Conservation (phyloP, 2,329 filamentous ascomycete genomes). For the Colletotrichum tofieldiae region DNA sequence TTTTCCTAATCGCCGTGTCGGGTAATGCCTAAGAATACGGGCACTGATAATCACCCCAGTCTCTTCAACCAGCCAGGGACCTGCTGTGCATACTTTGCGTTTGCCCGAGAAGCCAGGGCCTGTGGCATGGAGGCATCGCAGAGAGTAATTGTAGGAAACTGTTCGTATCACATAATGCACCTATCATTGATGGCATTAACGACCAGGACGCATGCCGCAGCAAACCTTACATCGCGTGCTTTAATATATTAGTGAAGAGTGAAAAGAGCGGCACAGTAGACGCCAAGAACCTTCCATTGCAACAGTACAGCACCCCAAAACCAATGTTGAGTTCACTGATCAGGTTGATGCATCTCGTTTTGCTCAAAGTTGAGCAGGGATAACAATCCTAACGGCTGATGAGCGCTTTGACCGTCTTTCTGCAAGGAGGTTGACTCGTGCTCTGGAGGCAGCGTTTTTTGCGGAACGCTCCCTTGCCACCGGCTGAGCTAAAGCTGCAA, state of each 20-base stretch:
- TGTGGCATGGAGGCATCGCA: no score
- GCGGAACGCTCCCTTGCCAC: constrained; percentile 6
- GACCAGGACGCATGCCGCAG: not conserved
- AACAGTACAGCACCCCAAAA: not conserved
- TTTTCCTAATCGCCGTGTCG: not conserved
- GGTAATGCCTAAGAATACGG: not conserved
- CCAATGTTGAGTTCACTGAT: not conserved
- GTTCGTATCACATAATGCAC: no score
- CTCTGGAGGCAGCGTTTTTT: not conserved
- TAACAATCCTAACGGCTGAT: not conserved
- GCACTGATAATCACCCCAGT: not conserved
- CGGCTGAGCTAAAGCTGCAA: constrained; percentile 6
- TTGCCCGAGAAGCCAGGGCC: not conserved
- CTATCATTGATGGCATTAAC: not conserved
- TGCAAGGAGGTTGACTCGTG: constrained; percentile 28
- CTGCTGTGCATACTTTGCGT: not conserved
- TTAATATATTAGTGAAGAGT: not conserved
- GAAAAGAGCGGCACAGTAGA: not conserved
- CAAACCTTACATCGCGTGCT: not conserved
- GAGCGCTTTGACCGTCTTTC: not conserved
- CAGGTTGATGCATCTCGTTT: not conserved
- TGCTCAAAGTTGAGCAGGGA: not conserved
- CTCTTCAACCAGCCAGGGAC: not conserved
- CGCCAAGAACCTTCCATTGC: not conserved
- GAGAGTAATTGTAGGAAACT: no score